A percentile compares a stretch with the other conserved stretches of the same genome.
phyloP scores from a whole-genome alignment of 2,329 filamentous ascomycete genomes.

The Fusarium citri region DNA sequence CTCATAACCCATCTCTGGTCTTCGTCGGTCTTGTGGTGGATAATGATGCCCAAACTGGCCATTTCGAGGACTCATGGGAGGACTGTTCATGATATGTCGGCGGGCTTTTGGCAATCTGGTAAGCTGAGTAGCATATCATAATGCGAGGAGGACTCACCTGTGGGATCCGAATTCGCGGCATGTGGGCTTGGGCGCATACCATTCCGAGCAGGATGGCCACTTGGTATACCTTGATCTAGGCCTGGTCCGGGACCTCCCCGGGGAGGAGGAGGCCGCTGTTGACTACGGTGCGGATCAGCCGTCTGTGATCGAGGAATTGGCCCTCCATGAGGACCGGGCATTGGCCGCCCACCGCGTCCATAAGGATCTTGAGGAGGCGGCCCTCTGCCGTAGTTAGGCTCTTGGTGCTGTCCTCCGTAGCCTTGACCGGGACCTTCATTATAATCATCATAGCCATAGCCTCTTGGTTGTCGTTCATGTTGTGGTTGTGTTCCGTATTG shows the following conservation, averaged over 20 bases:
- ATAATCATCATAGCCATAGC: slow-evolving; percentile 60
- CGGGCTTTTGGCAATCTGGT: slow-evolving; percentile 42
- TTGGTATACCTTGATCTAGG: slow-evolving; percentile 42
- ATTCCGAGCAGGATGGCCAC: slow-evolving; percentile 51
- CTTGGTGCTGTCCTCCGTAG: slow-evolving; percentile 57
- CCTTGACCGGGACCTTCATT: slow-evolving; percentile 56
- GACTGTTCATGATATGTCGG: slow-evolving; percentile 49
- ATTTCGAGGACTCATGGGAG: slow-evolving; percentile 47
- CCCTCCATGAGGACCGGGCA: slow-evolving; percentile 58
- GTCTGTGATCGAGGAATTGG: slow-evolving; percentile 57
- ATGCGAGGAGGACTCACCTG: slow-evolving; percentile 49
- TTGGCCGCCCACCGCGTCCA: slow-evolving; percentile 56
- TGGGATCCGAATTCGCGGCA: slow-evolving; percentile 57
- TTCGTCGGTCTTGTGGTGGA: slow-evolving; percentile 36
- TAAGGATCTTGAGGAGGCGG: slow-evolving; percentile 58
- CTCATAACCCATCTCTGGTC: slow-evolving; percentile 43
- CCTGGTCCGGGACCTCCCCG: slow-evolving; percentile 51
- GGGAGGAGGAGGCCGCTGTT: slow-evolving; percentile 51
- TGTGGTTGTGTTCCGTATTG: slow-evolving; percentile 54
- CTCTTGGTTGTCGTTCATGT: slow-evolving; percentile 60
- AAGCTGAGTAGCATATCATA: slow-evolving; percentile 17
- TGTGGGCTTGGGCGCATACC: slow-evolving; percentile 56
- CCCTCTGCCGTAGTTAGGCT: slow-evolving; percentile 59
- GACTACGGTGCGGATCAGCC: slow-evolving; percentile 53
- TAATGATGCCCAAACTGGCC: slow-evolving; percentile 44